Base-by-base conservation (phyloP, 108 stramenopile genomes). In the Skeletonema potamos region DNA sequence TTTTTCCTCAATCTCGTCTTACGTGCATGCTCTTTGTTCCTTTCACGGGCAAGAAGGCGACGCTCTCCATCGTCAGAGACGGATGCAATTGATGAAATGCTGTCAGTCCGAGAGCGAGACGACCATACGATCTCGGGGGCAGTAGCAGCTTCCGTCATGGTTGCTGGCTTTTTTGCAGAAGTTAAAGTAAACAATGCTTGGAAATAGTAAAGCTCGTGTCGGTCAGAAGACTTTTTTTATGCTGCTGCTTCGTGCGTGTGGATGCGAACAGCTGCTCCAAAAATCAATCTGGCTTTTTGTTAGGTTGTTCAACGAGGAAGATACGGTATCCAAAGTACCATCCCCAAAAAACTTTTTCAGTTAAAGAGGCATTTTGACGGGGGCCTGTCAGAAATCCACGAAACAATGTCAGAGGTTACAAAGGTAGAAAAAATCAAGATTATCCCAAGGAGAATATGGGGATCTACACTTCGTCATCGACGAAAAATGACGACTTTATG, bases 11-110 rank as follows among this genome's bases (percentile, higher is more conserved):
- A 71, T 32, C 96, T 67, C 0, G 96, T 97, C 46, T 87, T 81
- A 28, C 94, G 87, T 12, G 96, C 96, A 66, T 97, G 96, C 68
- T 96, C 92, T 28, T 93, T 92, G 74, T 97, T 97, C 26, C 96
- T 87, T 69, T 97, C 96, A 13, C 96, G 81, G 64, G 87, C 89
- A 28, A 87, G 81, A 56, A 79, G 80, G 18, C 84, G 54, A 36
- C 86, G 82, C 7, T 79, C 67, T 24, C 82, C 84, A 24, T 77
- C 73, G 58, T 85, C 76, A 9, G 48, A 51, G 6, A n/a, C n/a
- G 0, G 48, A 51, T 4, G 48, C 48, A 9, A 51, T 22, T 0
- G 48, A 51, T 51, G 48, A 6, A 1, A 51, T 24, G 48, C 48
- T 51, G 22, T 51, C 48, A 51, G 48, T 22, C 22, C 48, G 48